Evolutionary conservation across 1,284 basidiomycete species (phyloP).

Genomic region (Malassezia globosa): DNA sequence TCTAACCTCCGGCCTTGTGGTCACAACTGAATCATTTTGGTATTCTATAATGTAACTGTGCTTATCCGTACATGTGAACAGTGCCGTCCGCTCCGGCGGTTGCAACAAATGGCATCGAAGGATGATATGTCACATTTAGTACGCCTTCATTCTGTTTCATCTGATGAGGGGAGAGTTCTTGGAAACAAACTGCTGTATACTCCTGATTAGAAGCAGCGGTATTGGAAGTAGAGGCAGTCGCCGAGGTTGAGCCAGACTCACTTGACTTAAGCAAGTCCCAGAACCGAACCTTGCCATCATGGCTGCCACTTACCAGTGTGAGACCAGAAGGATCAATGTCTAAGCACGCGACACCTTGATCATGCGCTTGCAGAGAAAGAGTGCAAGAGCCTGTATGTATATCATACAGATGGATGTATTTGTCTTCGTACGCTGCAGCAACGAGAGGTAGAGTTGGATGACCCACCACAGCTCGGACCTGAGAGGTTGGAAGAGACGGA

Average conservation of each 20-base stretch:
- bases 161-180: conserved; percentile 73
- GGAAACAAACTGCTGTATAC: conserved; percentile 56
- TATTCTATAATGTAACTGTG: background rate
- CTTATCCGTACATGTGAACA: conserved; percentile 60
- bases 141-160: conserved; percentile 79
- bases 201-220: background rate
- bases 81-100: conserved; percentile 91
- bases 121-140: conserved; percentile 72
- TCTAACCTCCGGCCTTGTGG: too few relatives aligned
- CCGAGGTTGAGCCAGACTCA: conserved; percentile 33
- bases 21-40: too few relatives aligned
- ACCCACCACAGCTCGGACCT: conserved; percentile 78
- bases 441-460: conserved; percentile 82
- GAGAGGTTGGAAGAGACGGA: conserved; percentile 40
- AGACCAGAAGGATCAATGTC: conserved; percentile 77
- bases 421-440: conserved; percentile 85
- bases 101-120: conserved; percentile 71
- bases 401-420: conserved; percentile 80
- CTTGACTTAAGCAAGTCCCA: conserved; percentile 68
- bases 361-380: conserved; percentile 77
- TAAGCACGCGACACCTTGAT: conserved; percentile 78
- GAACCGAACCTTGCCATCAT: conserved; percentile 85
- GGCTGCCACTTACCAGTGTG: conserved; percentile 75
- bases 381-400: conserved; percentile 68
- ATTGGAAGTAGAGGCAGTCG: conserved; percentile 9